A percentile compares a stretch with the other conserved stretches of the same genome.
Evolutionary conservation across 805 yeast genomes (phyloP).

Genomic region (Candida maris): DNA sequence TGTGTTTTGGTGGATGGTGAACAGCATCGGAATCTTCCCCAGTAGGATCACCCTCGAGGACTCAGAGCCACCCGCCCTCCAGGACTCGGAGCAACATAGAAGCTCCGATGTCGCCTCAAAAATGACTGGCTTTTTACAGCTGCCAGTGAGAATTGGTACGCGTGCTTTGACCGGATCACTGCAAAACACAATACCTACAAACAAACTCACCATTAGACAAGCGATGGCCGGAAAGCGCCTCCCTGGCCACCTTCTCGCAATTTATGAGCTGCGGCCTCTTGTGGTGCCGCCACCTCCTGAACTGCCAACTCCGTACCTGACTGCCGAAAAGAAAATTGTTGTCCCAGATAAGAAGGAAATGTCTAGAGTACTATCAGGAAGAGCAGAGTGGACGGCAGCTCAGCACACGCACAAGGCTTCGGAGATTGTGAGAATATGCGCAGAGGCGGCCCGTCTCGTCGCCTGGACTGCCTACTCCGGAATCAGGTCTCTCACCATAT

Average conservation of each 20-base stretch:
- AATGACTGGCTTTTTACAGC: slow-evolving; percentile 2
- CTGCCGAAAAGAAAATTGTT: slow-evolving; percentile 37
- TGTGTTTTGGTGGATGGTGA: slow-evolving; percentile 20
- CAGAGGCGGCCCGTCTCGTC: slow-evolving; percentile 34
- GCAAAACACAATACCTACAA: slow-evolving; percentile 22
- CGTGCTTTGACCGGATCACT: slow-evolving; percentile 19
- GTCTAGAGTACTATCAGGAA: slow-evolving; percentile 26
- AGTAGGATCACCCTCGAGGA: slow-evolving; percentile 2
- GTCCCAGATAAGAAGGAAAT: slow-evolving; percentile 37
- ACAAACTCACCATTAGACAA: slow-evolving; percentile 8
- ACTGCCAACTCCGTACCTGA: slow-evolving; percentile 41
- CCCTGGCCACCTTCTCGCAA: slow-evolving; percentile 32
- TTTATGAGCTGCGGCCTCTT: slow-evolving; percentile 30
- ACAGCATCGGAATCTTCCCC: slow-evolving; percentile 11
- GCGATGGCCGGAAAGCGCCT: slow-evolving; percentile 18
- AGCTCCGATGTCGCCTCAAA: not conserved
- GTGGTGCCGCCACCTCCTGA: slow-evolving; percentile 39
- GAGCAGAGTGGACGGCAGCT: slow-evolving; percentile 39
- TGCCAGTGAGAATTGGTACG: slow-evolving; percentile 19
- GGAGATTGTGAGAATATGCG: slow-evolving; percentile 37
- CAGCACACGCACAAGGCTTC: slow-evolving; percentile 39
- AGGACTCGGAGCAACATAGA: slow-evolving; percentile 1
- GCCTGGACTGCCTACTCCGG: slow-evolving; percentile 29
- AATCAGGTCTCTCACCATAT: slow-evolving; percentile 22
- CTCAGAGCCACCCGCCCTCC: slow-evolving; percentile 2